These are phyloP conservation scores for Typha latifolia DNA, from an alignment of 176 grass and related monocot genomes.

Conservation along the genomic window DNA sequence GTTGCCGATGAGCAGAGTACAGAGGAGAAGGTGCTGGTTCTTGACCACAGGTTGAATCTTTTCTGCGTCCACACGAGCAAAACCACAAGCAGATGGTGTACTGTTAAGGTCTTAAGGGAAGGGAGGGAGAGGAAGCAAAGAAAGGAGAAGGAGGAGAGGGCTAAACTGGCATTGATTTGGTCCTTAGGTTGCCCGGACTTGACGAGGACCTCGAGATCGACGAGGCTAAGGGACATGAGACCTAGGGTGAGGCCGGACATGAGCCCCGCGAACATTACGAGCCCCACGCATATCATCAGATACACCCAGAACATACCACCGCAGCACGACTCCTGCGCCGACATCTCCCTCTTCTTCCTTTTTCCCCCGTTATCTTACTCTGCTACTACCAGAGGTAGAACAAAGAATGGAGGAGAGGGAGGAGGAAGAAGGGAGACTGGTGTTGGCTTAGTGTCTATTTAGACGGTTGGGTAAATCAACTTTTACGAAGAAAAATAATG, in stretches of 20 bases:
- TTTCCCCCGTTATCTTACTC: not conserved
- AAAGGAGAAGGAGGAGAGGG: not conserved
- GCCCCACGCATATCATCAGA: slow-evolving; percentile 32
- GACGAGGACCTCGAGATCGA: slow-evolving; percentile 89
- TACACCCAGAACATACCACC: slow-evolving; percentile 75
- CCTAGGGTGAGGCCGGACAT: slow-evolving; percentile 97
- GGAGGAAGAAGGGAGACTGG: not conserved
- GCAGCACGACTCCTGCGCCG: slow-evolving; percentile 49
- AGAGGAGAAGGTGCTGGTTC: slow-evolving; percentile 96
- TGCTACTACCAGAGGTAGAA: not conserved
- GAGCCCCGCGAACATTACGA: slow-evolving; percentile 85
- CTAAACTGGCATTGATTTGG: slow-evolving; percentile 36
- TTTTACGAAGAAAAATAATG: not conserved
- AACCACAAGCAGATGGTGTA: not conserved
- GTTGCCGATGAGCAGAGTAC: slow-evolving; percentile 99
- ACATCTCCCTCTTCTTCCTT: not conserved
- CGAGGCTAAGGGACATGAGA: slow-evolving; percentile 96
- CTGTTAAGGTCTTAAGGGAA: not conserved
- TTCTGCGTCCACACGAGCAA: slow-evolving; percentile 13
- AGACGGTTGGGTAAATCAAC: not conserved
- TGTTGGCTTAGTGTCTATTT: not conserved
- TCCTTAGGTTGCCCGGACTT: slow-evolving; percentile 66
- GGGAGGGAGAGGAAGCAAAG: not conserved
- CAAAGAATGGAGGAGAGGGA: not conserved
- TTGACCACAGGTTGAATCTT: slow-evolving; percentile 88